A percentile compares a stretch with the other conserved stretches of the same genome.
phyloP scores from a whole-genome alignment of 179 eudicot species.

The Drosera spatulata region DNA sequence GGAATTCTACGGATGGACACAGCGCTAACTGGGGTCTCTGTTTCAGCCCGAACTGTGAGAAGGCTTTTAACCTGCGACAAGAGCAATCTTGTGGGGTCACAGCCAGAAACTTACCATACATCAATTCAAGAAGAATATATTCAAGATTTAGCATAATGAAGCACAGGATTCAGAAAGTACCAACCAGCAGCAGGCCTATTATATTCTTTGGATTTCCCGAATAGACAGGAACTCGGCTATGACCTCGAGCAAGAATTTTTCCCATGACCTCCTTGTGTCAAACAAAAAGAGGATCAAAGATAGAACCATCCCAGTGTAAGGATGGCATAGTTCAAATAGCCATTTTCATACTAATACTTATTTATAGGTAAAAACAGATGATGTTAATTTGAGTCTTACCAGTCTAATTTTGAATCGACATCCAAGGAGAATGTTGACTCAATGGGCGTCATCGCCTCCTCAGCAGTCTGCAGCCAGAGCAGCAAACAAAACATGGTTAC shows the following conservation, averaged over 20 bases:
- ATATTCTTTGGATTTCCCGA: constrained; percentile 65
- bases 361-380: neutral
- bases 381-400: constrained; percentile 28
- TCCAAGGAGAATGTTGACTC: constrained; percentile 90
- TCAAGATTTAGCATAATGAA: neutral
- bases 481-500: too few relatives aligned
- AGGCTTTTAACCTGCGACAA: constrained; percentile 68
- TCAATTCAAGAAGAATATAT: neutral
- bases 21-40: constrained; percentile 87
- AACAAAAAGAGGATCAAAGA: neutral
- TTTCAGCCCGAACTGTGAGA: constrained; percentile 89
- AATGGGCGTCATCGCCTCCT: constrained; percentile 96
- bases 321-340: too few relatives aligned
- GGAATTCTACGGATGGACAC: constrained; percentile 90
- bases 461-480: constrained; percentile 56
- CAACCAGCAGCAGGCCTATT: constrained; percentile 76
- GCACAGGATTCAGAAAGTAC: constrained; percentile 4
- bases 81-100: neutral
- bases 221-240: constrained; percentile 85
- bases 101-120: neutral
- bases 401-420: constrained; percentile 81
- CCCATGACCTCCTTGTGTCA: constrained; percentile 83
- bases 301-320: neutral
- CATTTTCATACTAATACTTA: too few relatives aligned
- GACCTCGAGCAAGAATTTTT: constrained; percentile 84